Evolutionary conservation across 345 rosid species (phyloP).

Genomic region (Hevea brasiliensis): DNA sequence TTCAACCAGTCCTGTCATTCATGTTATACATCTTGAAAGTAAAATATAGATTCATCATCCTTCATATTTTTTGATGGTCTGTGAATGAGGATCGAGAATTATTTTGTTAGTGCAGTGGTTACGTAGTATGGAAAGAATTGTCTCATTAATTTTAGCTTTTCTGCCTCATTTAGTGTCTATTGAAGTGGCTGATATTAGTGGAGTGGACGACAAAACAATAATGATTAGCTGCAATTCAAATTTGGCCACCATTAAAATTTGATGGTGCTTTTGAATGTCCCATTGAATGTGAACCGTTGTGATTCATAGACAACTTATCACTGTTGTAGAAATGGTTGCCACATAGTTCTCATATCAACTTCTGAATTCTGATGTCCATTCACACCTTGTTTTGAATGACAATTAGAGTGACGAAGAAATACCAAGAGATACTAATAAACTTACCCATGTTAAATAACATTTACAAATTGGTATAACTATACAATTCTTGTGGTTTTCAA

Average conservation of each 20-base stretch:
- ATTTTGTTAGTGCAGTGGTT: background rate
- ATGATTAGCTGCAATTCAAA: background rate
- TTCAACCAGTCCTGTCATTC: background rate
- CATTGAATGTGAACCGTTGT: too few relatives aligned
- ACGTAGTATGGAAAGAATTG: background rate
- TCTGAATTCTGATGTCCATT: conserved; percentile 6
- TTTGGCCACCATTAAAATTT: background rate
- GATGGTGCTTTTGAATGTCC: background rate
- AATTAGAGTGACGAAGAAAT: background rate
- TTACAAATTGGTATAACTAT: background rate
- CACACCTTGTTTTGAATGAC: background rate
- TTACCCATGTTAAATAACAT: background rate
- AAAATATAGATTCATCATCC: too few relatives aligned
- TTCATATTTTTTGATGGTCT: background rate
- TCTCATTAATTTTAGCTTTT: background rate
- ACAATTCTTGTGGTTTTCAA: background rate
- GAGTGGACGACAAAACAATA: background rate
- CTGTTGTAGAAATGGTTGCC: background rate
- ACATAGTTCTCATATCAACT: background rate
- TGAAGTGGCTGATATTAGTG: background rate
- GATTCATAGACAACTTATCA: background rate
- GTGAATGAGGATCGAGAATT: background rate
- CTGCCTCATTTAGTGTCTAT: background rate
- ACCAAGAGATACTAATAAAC: background rate
- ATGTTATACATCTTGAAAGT: background rate